Evolutionary conservation across 2,329 filamentous ascomycete species (phyloP).

Genomic region (Trichoderma sp.): DNA sequence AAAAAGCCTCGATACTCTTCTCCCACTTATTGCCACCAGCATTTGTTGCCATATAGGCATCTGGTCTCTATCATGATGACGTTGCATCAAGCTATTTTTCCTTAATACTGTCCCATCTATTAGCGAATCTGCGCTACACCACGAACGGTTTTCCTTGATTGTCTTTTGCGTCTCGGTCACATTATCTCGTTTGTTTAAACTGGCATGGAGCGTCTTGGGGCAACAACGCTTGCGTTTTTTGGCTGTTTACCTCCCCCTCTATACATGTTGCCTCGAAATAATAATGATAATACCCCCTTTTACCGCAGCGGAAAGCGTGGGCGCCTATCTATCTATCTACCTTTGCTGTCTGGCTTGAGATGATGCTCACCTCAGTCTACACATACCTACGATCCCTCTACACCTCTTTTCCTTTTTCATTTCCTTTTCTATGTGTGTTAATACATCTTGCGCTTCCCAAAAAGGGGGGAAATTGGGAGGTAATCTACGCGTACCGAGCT

Average conservation of each 20-base stretch:
- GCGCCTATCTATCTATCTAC: not conserved
- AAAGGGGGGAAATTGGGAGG: slow-evolving; percentile 13
- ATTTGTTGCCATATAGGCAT: slow-evolving; percentile 4
- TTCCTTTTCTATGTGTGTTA: slow-evolving; percentile 3
- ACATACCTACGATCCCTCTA: not conserved
- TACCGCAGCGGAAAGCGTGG: not conserved
- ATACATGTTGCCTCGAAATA: slow-evolving; percentile 34
- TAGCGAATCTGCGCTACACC: slow-evolving; percentile 23
- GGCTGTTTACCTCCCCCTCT: not conserved
- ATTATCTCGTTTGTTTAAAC: slow-evolving; percentile 6
- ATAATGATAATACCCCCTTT: slow-evolving; percentile 42
- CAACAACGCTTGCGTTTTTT: not conserved
- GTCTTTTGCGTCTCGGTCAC: not conserved
- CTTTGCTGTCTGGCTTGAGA: not conserved
- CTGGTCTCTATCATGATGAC: slow-evolving; percentile 14
- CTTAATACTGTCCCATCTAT: slow-evolving; percentile 25
- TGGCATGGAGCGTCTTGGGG: slow-evolving; percentile 10
- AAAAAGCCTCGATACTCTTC: slow-evolving; percentile 23
- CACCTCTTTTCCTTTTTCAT: not conserved
- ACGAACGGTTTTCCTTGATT: slow-evolving; percentile 18
- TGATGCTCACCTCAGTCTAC: not conserved
- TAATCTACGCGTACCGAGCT: slow-evolving; percentile 17
- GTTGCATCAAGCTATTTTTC: slow-evolving; percentile 24
- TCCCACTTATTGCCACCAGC: slow-evolving; percentile 20
- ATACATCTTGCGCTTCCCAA: slow-evolving; percentile 1